These are phyloP conservation scores for Candida ortonii DNA, from an alignment of 805 yeast species.

Conservation along the genomic window DNA sequence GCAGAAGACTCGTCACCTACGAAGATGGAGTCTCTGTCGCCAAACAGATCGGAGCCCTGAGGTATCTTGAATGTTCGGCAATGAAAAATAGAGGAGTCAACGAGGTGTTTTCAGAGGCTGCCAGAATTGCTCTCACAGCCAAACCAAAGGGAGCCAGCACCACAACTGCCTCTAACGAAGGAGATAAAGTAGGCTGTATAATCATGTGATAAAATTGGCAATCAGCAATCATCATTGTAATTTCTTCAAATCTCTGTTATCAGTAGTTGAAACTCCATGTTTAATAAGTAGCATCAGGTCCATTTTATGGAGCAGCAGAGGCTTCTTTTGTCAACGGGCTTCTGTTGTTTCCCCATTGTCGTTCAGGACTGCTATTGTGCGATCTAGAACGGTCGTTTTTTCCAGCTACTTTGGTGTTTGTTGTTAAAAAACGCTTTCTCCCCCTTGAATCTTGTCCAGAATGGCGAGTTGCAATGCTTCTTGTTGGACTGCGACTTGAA, in stretches of 20 bases:
- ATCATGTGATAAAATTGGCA: slow-evolving; percentile 22
- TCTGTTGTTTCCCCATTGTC: too few relatives aligned
- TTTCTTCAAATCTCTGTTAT: neutral
- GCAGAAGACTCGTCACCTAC: slow-evolving; percentile 66
- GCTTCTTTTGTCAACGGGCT: too few relatives aligned
- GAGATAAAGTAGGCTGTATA: slow-evolving; percentile 22
- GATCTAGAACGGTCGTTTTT: too few relatives aligned
- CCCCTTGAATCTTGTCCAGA: too few relatives aligned
- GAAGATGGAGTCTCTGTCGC: slow-evolving; percentile 95
- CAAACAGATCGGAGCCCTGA: slow-evolving; percentile 85
- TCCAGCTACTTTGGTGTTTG: too few relatives aligned
- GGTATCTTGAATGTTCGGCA: slow-evolving; percentile 96
- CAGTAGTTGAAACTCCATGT: too few relatives aligned
- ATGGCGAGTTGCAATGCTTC: too few relatives aligned
- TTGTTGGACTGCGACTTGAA: too few relatives aligned
- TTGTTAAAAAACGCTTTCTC: too few relatives aligned
- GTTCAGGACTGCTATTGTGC: too few relatives aligned
- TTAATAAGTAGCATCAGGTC: too few relatives aligned
- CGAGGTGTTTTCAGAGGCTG: slow-evolving; percentile 98
- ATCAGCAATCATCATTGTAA: neutral
- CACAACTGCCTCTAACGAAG: slow-evolving; percentile 38
- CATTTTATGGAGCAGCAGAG: too few relatives aligned
- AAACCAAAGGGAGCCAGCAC: slow-evolving; percentile 69
- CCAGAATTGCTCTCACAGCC: slow-evolving; percentile 91
- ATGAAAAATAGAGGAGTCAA: slow-evolving; percentile 97